phyloP scores from a whole-genome alignment of 1,284 basidiomycete species.

The Mycena sp. region DNA sequence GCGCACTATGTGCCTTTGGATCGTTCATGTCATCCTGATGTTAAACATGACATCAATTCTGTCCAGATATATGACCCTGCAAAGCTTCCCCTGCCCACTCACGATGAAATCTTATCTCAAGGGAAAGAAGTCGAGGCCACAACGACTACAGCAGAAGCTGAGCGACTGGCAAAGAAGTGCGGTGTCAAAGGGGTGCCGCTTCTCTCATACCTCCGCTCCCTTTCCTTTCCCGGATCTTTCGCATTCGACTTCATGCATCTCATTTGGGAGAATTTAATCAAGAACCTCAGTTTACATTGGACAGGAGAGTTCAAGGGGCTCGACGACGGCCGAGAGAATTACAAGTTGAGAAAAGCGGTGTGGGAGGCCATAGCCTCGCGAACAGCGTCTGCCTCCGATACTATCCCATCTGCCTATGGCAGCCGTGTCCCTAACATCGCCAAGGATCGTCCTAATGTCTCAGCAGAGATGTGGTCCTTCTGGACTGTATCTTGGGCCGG shows the following conservation, averaged over 20 bases:
- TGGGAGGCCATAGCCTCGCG: slow-evolving; percentile 52
- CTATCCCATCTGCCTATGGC: slow-evolving; percentile 53
- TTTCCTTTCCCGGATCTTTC: slow-evolving; percentile 52
- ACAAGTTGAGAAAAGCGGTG: slow-evolving; percentile 39
- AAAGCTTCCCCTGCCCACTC: slow-evolving; percentile 49
- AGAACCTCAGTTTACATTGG: slow-evolving; percentile 52
- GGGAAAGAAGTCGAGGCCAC: slow-evolving; percentile 39
- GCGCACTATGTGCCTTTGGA: slow-evolving; percentile 51
- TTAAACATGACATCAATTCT: neutral
- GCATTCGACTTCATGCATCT: slow-evolving; percentile 61
- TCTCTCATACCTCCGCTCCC: slow-evolving; percentile 43
- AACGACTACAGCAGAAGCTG: slow-evolving; percentile 29
- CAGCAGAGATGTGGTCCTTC: slow-evolving; percentile 47
- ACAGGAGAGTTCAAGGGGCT: slow-evolving; percentile 50
- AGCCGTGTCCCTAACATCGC: slow-evolving; percentile 48
- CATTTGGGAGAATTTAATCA: slow-evolving; percentile 51
- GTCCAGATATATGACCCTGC: slow-evolving; percentile 41
- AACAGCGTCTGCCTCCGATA: slow-evolving; percentile 35
- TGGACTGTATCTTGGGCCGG: slow-evolving; percentile 53
- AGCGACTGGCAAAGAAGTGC: slow-evolving; percentile 43
- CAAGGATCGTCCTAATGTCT: slow-evolving; percentile 33
- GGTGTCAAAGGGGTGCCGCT: slow-evolving; percentile 54
- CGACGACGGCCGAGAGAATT: slow-evolving; percentile 43
- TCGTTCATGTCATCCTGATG: slow-evolving; percentile 26
- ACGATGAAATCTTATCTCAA: slow-evolving; percentile 44